A percentile compares a stretch with the other conserved stretches of the same genome.
Conservation (phyloP, 2,329 filamentous ascomycete genomes). For the Xylariaceae sp. region DNA sequence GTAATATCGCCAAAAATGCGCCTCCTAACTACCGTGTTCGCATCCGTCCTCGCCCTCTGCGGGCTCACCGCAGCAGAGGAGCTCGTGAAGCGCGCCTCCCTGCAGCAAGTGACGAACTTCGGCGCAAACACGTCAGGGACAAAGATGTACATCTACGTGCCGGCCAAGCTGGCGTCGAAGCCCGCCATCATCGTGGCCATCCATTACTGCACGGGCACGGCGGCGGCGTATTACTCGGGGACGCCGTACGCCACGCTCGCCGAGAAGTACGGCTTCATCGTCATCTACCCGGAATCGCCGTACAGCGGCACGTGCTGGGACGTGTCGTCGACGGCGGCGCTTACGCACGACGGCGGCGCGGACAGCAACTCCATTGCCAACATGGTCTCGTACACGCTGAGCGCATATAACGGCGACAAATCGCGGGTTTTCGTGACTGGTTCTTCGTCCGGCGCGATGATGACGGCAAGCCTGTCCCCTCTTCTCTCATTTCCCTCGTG, state of each 20-base stretch:
- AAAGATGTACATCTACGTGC: conserved; percentile 53
- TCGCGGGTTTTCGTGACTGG: conserved; percentile 61
- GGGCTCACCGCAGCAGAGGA: conserved; percentile 13
- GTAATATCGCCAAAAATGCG: conserved; percentile 15
- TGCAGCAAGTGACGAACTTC: conserved; percentile 38
- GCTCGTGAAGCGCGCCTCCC: conserved; percentile 25
- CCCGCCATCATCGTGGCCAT: conserved; percentile 58
- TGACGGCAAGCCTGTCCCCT: conserved; percentile 45
- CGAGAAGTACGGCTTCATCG: conserved; percentile 51
- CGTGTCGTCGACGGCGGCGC: conserved; percentile 51
- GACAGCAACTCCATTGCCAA: conserved; percentile 62
- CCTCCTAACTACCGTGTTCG: conserved; percentile 10
- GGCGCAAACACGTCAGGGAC: conserved; percentile 47
- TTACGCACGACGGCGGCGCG: conserved; percentile 62
- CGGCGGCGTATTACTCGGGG: conserved; percentile 52
- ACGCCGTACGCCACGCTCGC: conserved; percentile 53
- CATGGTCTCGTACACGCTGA: conserved; percentile 63
- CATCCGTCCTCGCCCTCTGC: conserved; percentile 24
- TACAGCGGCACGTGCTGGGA: conserved; percentile 59
- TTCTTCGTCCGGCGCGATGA: conserved; percentile 55
- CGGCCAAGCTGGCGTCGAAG: conserved; percentile 43
- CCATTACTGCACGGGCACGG: conserved; percentile 61
- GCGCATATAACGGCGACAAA: conserved; percentile 57
- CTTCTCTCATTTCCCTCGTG: background rate
- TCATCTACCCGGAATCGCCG: conserved; percentile 62